Base-by-base conservation (phyloP, 2,329 filamentous ascomycete genomes). In the Penicillium paneum region DNA sequence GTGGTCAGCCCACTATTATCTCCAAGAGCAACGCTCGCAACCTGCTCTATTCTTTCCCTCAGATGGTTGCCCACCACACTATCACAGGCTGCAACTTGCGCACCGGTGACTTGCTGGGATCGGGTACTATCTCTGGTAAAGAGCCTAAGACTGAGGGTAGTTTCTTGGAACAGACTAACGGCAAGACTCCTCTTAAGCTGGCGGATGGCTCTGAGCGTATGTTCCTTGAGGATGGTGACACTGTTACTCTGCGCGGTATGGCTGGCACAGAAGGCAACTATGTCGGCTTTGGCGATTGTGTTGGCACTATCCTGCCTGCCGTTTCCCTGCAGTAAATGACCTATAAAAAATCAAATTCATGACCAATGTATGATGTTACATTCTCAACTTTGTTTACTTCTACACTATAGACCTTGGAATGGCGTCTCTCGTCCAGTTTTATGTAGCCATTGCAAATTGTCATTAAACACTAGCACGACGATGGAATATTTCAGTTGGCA, bases 31-130 rank as follows among this genome's bases (percentile, higher is more conserved):
- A 80, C 54, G 82, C 85, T 10, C 82, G 79, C 60, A 82, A 92
- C 65, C 77, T 93, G 11, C 78, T 93, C n/a, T 93, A 85, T 80
- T 91, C 88, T 0, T 93, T 92, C 74, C 83, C 87, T 5, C 89
- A 93, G 70, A 91, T 92, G 88, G 78, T 93, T 38, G 83, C 89
- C 1, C 89, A 93, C 69, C 89, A 93, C 68, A 85, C 86, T 1
- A 81, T 90, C 43, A 88, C 86, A 1, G 89, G 89, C 6, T 94
- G 89, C 70, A 84, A 85, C 3, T 80, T 94, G 78, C 81, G 84
- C 43, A 81, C 85, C 0, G 89, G 89, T 32, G 89, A 94, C 67
- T 72, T 94, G 49, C 75, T 94, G 6, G 90, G 89, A 2, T 90
- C 87, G 2, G 90, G 90, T 3, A 94, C 90, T 1, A 93, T 94